Evolutionary conservation across 2,329 filamentous ascomycete genomes (phyloP), one percentile per base, ranked within the genome.

Genomic region (Diaporthe batatas): DNA sequence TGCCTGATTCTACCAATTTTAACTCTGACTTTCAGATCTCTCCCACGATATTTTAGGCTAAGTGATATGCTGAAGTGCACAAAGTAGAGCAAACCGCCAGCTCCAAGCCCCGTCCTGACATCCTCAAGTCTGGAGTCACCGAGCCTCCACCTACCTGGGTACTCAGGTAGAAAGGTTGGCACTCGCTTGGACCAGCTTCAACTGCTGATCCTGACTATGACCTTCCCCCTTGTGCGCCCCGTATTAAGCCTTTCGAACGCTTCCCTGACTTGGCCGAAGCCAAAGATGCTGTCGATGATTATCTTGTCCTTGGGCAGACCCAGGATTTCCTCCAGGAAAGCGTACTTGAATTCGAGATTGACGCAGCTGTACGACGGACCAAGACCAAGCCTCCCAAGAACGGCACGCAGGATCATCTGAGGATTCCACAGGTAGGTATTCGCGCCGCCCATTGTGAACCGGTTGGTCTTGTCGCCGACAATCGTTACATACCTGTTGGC

Each of bases 401-500:
- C 36, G 34, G 71, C 54, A 11, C 71, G 71, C 54, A 70, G 16
- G 21, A 62, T n/a, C 71, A 72, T 72, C 71, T 55, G 65, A 6
- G 71, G 65, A 6, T 70, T 72, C 71, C 65, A 55, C 1, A 70
- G 18, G 18, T 72, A 72, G 42, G 59, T 72, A 7, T 34, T 69
- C 10, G 65, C 70, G 1, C 72, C 73, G 51, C 74, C 65, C 72
- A 74, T 73, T 2, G 67, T 54, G 29, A 54, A 36, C 12, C 72
- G 54, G 25, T 39, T 69, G 16, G 73, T 75, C 62, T 76, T 76
- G 57, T 77, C 75, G 10, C 76, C 75, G 8, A 76, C 76, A 16
- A 77, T 72, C 2, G 75, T 76, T n/a, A 77, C 76, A 29, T 76
- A 76, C 54, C 55, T 62, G 29, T 72, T 67, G 8, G 76, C 75